A percentile compares a stretch with the other conserved stretches of the same genome.
Conservation (phyloP, 352 stramenopile species). For the Phytophthora gonapodyides region DNA sequence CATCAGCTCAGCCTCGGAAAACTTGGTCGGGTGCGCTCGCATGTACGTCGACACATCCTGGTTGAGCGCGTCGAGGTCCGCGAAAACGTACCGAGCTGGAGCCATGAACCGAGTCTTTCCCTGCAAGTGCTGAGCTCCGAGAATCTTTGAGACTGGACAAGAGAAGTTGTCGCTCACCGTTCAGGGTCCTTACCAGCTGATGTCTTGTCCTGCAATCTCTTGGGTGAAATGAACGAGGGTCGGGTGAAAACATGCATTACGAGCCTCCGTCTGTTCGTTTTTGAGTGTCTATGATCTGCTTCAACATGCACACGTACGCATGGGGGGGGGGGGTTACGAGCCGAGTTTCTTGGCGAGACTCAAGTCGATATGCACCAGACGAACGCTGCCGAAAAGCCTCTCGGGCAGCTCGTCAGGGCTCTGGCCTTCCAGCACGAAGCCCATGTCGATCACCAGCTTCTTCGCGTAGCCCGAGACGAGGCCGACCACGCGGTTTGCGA, state of each 20-base stretch:
- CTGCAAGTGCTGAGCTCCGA: slow-evolving; percentile 14
- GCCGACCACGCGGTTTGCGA: slow-evolving; percentile 76
- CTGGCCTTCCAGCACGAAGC: slow-evolving; percentile 73
- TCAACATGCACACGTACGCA: slow-evolving; percentile 6
- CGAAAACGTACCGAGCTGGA: slow-evolving; percentile 24
- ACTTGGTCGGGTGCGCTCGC: slow-evolving; percentile 13
- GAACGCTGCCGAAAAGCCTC: slow-evolving; percentile 64
- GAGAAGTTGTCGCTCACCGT: slow-evolving; percentile 7
- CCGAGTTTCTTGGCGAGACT: slow-evolving; percentile 42
- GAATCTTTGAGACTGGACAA: not conserved
- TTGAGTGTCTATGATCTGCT: slow-evolving; percentile 28
- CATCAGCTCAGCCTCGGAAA: slow-evolving; percentile 18
- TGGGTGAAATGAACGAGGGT: slow-evolving; percentile 1
- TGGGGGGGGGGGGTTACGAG: slow-evolving; percentile 5
- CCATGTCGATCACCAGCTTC: slow-evolving; percentile 86
- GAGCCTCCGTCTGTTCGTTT: slow-evolving; percentile 18
- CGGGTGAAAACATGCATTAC: slow-evolving; percentile 16
- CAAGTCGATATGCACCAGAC: slow-evolving; percentile 72
- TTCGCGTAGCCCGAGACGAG: slow-evolving; percentile 77
- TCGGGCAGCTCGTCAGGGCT: slow-evolving; percentile 70
- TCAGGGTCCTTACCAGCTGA: slow-evolving; percentile 1
- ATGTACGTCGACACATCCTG: slow-evolving; percentile 26
- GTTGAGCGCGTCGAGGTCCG: slow-evolving; percentile 30
- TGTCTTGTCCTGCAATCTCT: slow-evolving; percentile 11
- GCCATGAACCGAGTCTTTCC: slow-evolving; percentile 24